Evolutionary conservation across 495 filamentous ascomycete genomes (phyloP), one percentile per base, ranked within the genome.

Genomic region (Daldinia concentrica): DNA sequence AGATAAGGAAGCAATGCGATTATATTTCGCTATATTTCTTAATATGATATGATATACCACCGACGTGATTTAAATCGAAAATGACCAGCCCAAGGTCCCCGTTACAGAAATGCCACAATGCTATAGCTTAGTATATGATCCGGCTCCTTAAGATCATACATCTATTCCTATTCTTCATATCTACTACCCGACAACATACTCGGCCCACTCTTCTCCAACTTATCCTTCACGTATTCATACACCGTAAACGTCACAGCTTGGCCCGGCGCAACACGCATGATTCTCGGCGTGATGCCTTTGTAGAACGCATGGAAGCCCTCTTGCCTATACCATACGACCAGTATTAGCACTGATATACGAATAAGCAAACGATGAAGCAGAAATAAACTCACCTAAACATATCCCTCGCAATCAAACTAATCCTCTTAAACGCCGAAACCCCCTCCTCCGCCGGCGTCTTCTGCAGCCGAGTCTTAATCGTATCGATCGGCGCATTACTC

Each of bases 221-320:
- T 90, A 19, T 89, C 88, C 84, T 93, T 97, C 64, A 98, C 81
- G 66, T 48, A 97, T 81, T 98, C 95, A 80, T 98, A 98, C 70
- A 98, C 93, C 51, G 94, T 97, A 77, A 98, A 99, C 0, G 95
- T 99, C 30, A 99, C 95, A 27, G 96, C 96, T 83, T 99, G 95
- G 57, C 95, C 95, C 14, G 95, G 95, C 32, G 95, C 95, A 34
- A 99, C 95, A 73, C 95, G 87, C 95, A 98, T 98, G 68, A 99
- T 91, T 66, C 95, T 87, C 8, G 95, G 95, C 59, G 95, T 99
- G 80, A 99, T 98, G 68, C 95, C 95, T 87, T 97, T 98, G 85
- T 98, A 99, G 84, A 99, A 99, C 11, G 95, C 95, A 54, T 91
- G 88, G 64, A 92, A 83, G 11, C 95, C 95, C 80, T 99, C 95